Percentiles rank a stretch among this genome's conserved stretches.
Evolutionary conservation across 768 basidiomycete species (phyloP).

Genomic region (Tulasnella sp.): DNA sequence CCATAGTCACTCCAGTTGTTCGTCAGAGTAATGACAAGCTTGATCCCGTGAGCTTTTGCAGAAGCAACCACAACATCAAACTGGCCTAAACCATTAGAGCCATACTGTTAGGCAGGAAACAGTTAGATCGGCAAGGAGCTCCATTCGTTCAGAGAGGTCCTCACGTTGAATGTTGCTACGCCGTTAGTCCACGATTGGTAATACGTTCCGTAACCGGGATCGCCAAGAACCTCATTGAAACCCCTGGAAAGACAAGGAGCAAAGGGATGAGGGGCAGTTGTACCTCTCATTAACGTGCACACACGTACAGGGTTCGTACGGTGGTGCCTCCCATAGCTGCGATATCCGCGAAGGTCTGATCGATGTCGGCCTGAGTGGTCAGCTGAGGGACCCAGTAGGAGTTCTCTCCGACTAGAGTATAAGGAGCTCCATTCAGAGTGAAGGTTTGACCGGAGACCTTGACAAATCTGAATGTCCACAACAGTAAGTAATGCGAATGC

Average conservation of each 20-base stretch:
- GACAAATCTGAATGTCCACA: constrained; percentile 28
- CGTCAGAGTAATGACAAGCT: constrained; percentile 44
- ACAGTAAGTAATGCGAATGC: too few relatives aligned
- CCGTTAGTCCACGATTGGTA: constrained; percentile 46
- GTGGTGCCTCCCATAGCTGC: constrained; percentile 41
- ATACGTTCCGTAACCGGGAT: constrained; percentile 36
- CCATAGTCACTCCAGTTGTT: constrained; percentile 34
- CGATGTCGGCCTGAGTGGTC: constrained; percentile 37
- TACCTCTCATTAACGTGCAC: too few relatives aligned
- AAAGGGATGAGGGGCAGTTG: too few relatives aligned
- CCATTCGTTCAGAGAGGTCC: too few relatives aligned
- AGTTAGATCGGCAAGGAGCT: constrained; percentile 20
- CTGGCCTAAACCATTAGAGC: constrained; percentile 37
- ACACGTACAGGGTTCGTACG: constrained; percentile 38
- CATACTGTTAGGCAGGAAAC: constrained; percentile 43
- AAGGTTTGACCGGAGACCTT: constrained; percentile 43
- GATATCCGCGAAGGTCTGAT: constrained; percentile 42
- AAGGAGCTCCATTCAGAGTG: constrained; percentile 35
- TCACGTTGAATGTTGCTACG: constrained; percentile 40
- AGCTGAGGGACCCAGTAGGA: constrained; percentile 48
- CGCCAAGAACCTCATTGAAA: constrained; percentile 45
- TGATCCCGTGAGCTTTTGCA: constrained; percentile 50
- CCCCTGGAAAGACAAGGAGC: constrained; percentile 22
- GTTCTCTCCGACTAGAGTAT: constrained; percentile 32
- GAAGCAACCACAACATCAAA: constrained; percentile 41